These are phyloP conservation scores for Botrytis tulipae DNA, from an alignment of 2,329 filamentous ascomycete genomes.

Conservation along the genomic window DNA sequence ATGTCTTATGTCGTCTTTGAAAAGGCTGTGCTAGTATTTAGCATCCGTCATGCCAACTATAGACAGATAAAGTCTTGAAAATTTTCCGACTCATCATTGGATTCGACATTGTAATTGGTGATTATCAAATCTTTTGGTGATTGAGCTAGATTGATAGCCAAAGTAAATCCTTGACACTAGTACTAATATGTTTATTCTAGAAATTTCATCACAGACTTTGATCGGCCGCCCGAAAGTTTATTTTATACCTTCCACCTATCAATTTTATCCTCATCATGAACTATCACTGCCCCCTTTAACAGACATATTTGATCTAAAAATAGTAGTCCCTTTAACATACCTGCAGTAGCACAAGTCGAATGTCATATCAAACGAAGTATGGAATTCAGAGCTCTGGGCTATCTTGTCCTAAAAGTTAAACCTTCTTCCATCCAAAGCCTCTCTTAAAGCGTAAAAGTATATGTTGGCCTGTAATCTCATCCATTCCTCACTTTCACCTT, in stretches of 20 bases:
- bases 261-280: not conserved
- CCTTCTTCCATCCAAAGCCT: not conserved
- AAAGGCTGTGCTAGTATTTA: not conserved
- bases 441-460: not conserved
- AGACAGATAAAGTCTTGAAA: not conserved
- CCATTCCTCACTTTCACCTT: not conserved
- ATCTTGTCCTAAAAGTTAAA: not conserved
- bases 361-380: not conserved
- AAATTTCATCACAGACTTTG: not conserved
- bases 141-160: not conserved
- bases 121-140: not conserved
- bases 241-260: not conserved
- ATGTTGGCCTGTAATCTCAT: not conserved
- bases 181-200: not conserved
- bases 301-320: not conserved
- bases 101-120: not conserved
- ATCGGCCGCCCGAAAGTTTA: not conserved
- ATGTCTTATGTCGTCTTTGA: not conserved
- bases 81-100: not conserved
- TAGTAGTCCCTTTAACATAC: not conserved
- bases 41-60: not conserved
- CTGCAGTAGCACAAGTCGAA: not conserved
- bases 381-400: not conserved
- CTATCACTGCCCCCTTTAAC: not conserved
- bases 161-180: not conserved